Evolutionary conservation across 2,329 filamentous ascomycete genomes (phyloP).

Genomic region (Cladophialophora psammophila): DNA sequence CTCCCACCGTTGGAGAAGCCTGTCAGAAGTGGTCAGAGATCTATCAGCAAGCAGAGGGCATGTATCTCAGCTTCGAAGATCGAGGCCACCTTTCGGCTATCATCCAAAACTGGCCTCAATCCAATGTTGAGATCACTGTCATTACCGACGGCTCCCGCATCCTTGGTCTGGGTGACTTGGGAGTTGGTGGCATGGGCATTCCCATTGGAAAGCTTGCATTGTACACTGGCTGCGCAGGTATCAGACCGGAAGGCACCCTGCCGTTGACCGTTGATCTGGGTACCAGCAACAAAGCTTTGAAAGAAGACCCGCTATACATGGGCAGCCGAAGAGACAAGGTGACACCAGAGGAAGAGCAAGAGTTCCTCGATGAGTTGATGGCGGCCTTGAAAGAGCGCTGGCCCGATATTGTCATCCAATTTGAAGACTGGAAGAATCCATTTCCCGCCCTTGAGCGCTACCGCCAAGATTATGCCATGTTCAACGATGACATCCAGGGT

Average conservation of each 20-base stretch:
- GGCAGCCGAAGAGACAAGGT: conserved; percentile 86
- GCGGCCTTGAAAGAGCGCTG: conserved; percentile 79
- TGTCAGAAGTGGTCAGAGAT: conserved; percentile 96
- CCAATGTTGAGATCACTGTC: conserved; percentile 91
- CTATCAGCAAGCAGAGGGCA: conserved; percentile 88
- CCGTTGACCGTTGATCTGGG: conserved; percentile 70
- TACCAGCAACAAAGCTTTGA: conserved; percentile 67
- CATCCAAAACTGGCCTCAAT: conserved; percentile 90
- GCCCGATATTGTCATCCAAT: conserved; percentile 82
- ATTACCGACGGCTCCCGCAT: conserved; percentile 95
- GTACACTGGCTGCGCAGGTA: conserved; percentile 94
- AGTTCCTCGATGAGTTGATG: conserved; percentile 99
- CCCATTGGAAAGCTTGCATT: conserved; percentile 95
- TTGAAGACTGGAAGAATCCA: conserved; percentile 97
- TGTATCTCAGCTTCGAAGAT: conserved; percentile 97
- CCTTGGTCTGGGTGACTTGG: conserved; percentile 89
- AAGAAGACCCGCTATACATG: conserved; percentile 88
- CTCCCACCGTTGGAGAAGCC: conserved; percentile 78
- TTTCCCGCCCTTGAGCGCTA: conserved; percentile 94
- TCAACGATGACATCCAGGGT: conserved; percentile 98
- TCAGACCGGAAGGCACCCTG: conserved; percentile 76
- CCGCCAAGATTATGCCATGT: conserved; percentile 87
- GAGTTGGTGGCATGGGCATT: conserved; percentile 97
- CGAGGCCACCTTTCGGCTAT: conserved; percentile 87
- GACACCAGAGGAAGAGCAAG: conserved; percentile 77